Evolutionary conservation across 768 basidiomycete species (phyloP), one percentile per base, ranked within the genome.

Genomic region (Austroboletus festivus): DNA sequence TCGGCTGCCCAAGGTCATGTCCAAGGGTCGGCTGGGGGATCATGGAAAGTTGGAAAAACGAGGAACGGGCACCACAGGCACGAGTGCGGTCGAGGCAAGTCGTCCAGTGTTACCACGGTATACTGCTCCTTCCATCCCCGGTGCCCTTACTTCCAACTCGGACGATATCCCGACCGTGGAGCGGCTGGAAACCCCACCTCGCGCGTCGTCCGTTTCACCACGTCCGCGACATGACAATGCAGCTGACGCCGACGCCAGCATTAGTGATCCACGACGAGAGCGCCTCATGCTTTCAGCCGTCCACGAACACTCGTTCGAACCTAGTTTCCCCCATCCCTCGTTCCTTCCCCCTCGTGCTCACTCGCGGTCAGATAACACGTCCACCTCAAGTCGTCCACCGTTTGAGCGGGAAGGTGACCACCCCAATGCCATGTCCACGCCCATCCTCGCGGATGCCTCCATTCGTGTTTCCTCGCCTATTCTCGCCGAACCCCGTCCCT

Each of bases 401-500:
- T 65, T 64, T 31, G 63, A 57, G 39, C 50, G 39, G 3, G 56
- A 51, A 16, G 48, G 53, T 0, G 61, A 65, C 23, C 13, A 50
- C n/a, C 63, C 63, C 2, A 56, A 61, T 13, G 63, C 63, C 34
- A 64, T 64, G 51, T 64, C 63, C 4, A 65, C 63, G 15, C 63
- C 63, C 10, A 58, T 63, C 47, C 63, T 64, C 10, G 53, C 54
- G 3, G 54, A 61, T 3, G 51, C 59, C 21, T 58, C 56, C 31
- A 58, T 65, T 21, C 56, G 55, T 7, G 38, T 62, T 9, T 62
- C 61, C 10, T 71, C 68, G n/a, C 75, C 74, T 0, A 51, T 73
- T 24, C 63, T 71, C 33, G 70, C 70, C 5, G 70, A 75, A 34
- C 75, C 73, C 4, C 67, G 64, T 16, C 73, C 66, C 12, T 73